Percentiles rank a stretch among this genome's conserved stretches.
phyloP scores from a whole-genome alignment of 331 rosid genomes.

The Cucumis variabilis region DNA sequence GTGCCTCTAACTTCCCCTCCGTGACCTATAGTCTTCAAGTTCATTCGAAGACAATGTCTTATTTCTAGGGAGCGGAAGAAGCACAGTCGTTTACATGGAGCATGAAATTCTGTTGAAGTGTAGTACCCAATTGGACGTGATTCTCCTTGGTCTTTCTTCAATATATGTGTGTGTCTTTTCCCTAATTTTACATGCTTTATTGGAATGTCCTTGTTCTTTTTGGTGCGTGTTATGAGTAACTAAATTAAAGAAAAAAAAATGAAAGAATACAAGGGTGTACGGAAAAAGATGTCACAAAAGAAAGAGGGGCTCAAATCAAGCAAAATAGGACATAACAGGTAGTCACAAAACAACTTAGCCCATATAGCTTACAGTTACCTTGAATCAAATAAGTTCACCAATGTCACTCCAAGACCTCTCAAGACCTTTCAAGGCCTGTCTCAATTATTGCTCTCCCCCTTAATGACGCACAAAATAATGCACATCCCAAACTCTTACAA shows the following conservation, averaged over 20 bases:
- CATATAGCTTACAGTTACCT: background rate
- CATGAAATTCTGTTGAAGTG: background rate
- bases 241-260: no score
- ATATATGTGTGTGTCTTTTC: background rate
- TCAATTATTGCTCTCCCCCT: background rate
- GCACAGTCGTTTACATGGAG: background rate
- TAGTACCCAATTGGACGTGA: background rate
- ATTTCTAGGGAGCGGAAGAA: background rate
- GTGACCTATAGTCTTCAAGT: background rate
- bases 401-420: background rate
- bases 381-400: background rate
- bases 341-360: background rate
- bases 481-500: background rate
- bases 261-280: background rate
- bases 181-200: background rate
- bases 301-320: background rate
- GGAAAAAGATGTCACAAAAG: background rate
- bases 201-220: background rate
- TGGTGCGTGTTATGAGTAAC: background rate
- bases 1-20: background rate
- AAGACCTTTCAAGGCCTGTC: background rate
- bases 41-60: background rate
- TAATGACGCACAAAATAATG: background rate
- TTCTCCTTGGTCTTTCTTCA: background rate
- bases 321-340: background rate